Conservation (phyloP, 371 early-diverging fungal species). For the Mucor plumbeus region DNA sequence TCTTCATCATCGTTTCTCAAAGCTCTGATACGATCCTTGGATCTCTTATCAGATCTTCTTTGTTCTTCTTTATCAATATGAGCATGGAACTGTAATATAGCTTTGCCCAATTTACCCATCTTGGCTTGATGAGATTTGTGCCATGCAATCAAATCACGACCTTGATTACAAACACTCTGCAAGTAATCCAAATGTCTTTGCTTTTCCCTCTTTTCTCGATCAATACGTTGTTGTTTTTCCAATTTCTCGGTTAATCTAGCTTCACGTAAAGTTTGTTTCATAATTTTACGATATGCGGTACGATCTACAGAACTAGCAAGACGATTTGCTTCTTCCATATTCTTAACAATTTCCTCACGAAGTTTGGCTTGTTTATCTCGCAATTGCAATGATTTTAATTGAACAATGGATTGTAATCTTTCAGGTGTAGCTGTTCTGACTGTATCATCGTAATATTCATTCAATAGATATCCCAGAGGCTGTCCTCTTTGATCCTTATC, state of each 20-base stretch:
- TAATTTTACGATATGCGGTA: constrained; percentile 77
- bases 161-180: constrained; percentile 75
- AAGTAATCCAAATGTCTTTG: constrained; percentile 83
- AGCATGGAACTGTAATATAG: constrained; percentile 78
- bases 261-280: constrained; percentile 87
- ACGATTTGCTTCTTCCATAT: constrained; percentile 71
- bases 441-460: constrained; percentile 45
- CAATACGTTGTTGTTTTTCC: constrained; percentile 85
- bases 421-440: constrained; percentile 36
- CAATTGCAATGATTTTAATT: constrained; percentile 79
- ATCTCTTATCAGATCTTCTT: constrained; percentile 76
- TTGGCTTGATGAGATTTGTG: constrained; percentile 73
- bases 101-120: constrained; percentile 74
- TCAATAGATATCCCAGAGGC: constrained; percentile 32
- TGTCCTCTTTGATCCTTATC: constrained; percentile 25
- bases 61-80: constrained; percentile 91
- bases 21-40: constrained; percentile 94
- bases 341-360: constrained; percentile 78
- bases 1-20: constrained; percentile 94
- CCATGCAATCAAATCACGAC: constrained; percentile 71
- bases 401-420: constrained; percentile 74
- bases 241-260: constrained; percentile 87
- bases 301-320: constrained; percentile 82
- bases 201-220: constrained; percentile 86
- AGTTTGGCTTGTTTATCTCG: constrained; percentile 79